Base-by-base conservation (phyloP, 257 asterid species). In the Schizonepeta tenuifolia region DNA sequence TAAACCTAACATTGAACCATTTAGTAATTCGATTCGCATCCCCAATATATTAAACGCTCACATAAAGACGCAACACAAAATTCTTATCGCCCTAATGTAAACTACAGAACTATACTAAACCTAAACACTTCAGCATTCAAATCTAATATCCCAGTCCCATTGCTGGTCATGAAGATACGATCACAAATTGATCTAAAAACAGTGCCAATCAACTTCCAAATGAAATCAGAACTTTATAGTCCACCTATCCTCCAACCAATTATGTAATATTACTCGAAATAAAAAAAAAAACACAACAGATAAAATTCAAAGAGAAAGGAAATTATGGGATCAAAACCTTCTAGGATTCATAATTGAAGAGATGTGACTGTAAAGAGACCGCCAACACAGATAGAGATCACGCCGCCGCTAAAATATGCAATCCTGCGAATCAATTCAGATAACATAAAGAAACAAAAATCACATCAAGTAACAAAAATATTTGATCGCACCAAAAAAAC, bases 271-370 rank as follows among this genome's bases (percentile, higher is more conserved):
- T 24, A 43, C 67, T 70, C 20, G 56, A 78, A 69, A 21, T 9
- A 64, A 5, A 70, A n/a, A n/a, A n/a, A 70, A 36, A 47, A 22
- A 41, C 57, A 58, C 5, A 21, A 40, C 6, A 55, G 68, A 49
- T 20, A 17, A 2, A 65, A 76, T 11, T 3, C 0, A 18, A 40
- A 22, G 31, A 22, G 22, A 7, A 28, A 1, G 28, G 40, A 18
- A 13, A 43, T 41, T 0, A 49, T 40, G 72, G 7, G 26, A 49
- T 33, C 47, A 22, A 26, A 41, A 85, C 96, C 96, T 87, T 59
- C 87, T 79, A 33, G 96, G 78, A 81, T 89, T 89, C 96, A 89
- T 89, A 53, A 75, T 58, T 41, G 56, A 15, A 26, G 55, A 73
- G 78, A 75, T 54, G 54, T 28, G 66, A 72, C 9, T 46, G 44